These are phyloP conservation scores for Lentinula boryana DNA, from an alignment of 768 basidiomycete species.

Conservation along the genomic window DNA sequence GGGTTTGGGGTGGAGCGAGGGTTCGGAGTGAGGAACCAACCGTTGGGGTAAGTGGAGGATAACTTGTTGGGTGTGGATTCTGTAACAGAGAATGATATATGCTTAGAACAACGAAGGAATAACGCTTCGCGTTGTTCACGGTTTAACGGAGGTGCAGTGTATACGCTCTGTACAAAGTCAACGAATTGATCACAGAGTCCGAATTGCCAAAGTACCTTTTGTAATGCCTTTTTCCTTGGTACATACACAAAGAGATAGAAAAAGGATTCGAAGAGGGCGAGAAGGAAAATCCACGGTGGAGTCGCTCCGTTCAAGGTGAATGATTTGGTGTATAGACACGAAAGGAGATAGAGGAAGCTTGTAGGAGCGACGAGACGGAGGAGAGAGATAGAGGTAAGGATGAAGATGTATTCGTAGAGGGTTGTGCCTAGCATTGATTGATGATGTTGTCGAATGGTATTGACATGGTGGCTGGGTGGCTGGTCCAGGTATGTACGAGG, in stretches of 20 bases:
- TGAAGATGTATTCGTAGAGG: constrained; percentile 47
- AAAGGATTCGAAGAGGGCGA: constrained; percentile 34
- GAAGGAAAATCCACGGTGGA: constrained; percentile 19
- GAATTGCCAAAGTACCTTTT: constrained; percentile 29
- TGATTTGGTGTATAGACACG: not conserved
- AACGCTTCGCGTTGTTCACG: constrained; percentile 38
- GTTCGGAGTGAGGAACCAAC: constrained; percentile 45
- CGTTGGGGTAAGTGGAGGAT: constrained; percentile 24
- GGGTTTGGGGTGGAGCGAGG: not conserved
- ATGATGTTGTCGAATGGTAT: no score
- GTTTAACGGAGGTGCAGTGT: constrained; percentile 28
- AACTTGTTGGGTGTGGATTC: not conserved
- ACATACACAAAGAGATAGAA: constrained; percentile 49
- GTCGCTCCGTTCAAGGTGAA: not conserved
- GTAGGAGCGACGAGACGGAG: constrained; percentile 46
- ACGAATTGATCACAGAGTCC: constrained; percentile 7
- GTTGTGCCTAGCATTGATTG: constrained; percentile 28
- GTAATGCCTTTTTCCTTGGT: constrained; percentile 38
- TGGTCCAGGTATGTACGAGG: no score
- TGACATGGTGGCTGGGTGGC: no score
- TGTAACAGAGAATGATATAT: constrained; percentile 6
- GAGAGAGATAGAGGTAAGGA: constrained; percentile 35
- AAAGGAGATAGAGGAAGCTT: constrained; percentile 27
- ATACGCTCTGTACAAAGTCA: constrained; percentile 22
- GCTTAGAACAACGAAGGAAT: constrained; percentile 40